These are phyloP conservation scores for Aspergillus neotritici DNA, from an alignment of 2,329 filamentous ascomycete species.

Conservation along the genomic window DNA sequence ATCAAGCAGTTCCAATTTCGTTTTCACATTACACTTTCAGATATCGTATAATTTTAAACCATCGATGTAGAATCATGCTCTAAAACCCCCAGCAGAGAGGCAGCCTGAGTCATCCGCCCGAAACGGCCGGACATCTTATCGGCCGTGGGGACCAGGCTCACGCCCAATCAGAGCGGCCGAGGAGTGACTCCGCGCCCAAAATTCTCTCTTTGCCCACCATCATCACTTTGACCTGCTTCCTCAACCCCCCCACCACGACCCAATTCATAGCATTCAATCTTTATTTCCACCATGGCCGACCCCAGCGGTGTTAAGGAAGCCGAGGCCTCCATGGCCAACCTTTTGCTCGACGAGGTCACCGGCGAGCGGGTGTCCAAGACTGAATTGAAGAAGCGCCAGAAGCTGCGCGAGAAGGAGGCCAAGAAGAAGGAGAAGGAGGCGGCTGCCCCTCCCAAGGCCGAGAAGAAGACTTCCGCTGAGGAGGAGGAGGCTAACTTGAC, in stretches of 20 bases:
- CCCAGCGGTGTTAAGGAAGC: conserved; percentile 41
- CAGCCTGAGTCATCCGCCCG: no score
- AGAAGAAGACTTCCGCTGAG: conserved; percentile 56
- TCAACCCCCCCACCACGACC: no score
- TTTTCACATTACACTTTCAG: no score
- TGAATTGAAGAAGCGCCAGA: conserved; percentile 91
- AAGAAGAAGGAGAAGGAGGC: conserved; percentile 85
- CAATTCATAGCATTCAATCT: no score
- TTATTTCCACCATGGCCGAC: conserved; percentile 32
- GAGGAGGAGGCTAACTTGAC: conserved; percentile 67
- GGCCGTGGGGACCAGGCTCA: not conserved
- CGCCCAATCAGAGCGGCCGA: conserved; percentile 24
- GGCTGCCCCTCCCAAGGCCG: conserved; percentile 54
- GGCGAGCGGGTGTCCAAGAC: conserved; percentile 82
- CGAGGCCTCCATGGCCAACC: conserved; percentile 56
- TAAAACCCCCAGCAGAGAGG: no score
- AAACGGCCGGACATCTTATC: no score
- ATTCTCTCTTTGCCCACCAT: conserved; percentile 23
- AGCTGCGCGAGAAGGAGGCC: conserved; percentile 79
- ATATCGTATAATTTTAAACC: no score
- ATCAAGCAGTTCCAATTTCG: not conserved
- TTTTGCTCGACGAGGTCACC: conserved; percentile 86
- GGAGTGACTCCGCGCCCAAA: conserved; percentile 28
- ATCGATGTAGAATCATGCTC: no score
- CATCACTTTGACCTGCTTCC: not conserved